Evolutionary conservation across 257 asterid species (phyloP).

Genomic region (Capsicum baccatum): DNA sequence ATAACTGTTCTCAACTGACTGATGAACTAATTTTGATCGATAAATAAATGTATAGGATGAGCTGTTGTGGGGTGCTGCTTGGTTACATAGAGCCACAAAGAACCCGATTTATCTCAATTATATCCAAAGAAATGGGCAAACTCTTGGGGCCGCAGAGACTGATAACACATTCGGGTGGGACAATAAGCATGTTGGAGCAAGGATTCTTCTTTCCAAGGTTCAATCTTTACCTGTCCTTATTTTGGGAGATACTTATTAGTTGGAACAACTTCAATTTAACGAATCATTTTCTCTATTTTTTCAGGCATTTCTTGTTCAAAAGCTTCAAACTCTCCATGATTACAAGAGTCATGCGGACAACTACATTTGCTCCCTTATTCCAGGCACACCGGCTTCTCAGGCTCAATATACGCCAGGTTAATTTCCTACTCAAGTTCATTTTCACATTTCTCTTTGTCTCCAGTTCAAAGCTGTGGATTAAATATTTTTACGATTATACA

Average conservation of each 20-base stretch:
- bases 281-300: not conserved
- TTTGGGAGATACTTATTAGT: not conserved
- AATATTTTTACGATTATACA: slow-evolving; percentile 24
- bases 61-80: slow-evolving; percentile 98
- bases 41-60: slow-evolving; percentile 65
- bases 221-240: not conserved
- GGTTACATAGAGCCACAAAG: slow-evolving; percentile 89
- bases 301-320: slow-evolving; percentile 94
- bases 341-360: slow-evolving; percentile 94
- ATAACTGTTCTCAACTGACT: not conserved
- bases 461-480: not conserved
- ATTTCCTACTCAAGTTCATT: not conserved
- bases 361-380: slow-evolving; percentile 85
- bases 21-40: not conserved
- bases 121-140: slow-evolving; percentile 88
- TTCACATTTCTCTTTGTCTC: not conserved
- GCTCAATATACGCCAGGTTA: slow-evolving; percentile 90
- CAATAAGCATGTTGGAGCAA: slow-evolving; percentile 95
- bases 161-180: slow-evolving; percentile 98
- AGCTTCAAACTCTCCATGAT: slow-evolving; percentile 79
- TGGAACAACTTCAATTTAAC: not conserved
- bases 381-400: slow-evolving; percentile 72
- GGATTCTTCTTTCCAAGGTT: slow-evolving; percentile 95
- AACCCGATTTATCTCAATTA: slow-evolving; percentile 72
- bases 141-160: slow-evolving; percentile 87